A percentile compares a stretch with the other conserved stretches of the same genome.
Conservation (phyloP, 2,329 filamentous ascomycete species). For the Talaromyces sp. region DNA sequence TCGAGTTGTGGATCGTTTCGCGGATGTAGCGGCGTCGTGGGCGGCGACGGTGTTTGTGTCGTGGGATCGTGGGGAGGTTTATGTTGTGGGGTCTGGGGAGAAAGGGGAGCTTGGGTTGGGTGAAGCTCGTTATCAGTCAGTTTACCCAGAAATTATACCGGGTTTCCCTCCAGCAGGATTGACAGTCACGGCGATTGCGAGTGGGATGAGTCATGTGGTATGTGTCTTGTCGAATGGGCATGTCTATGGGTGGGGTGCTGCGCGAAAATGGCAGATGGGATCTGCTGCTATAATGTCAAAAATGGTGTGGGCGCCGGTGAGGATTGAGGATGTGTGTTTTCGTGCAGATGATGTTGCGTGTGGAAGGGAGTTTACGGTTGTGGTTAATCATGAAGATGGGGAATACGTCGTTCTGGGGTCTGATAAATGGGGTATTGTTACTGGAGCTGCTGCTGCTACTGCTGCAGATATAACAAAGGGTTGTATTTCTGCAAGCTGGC, state of each 20-base stretch:
- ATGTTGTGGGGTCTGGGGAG: constrained; percentile 58
- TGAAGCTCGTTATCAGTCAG: constrained; percentile 21
- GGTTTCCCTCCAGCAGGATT: constrained; percentile 59
- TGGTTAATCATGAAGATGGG: constrained; percentile 55
- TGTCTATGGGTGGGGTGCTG: constrained; percentile 83
- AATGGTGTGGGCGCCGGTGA: constrained; percentile 55
- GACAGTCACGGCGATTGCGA: constrained; percentile 59
- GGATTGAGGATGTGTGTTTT: constrained; percentile 51
- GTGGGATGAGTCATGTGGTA: constrained; percentile 73
- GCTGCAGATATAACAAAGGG: constrained; percentile 42
- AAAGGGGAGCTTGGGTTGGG: constrained; percentile 71
- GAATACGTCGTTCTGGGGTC: constrained; percentile 63
- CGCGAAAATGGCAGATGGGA: constrained; percentile 79
- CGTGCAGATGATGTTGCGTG: constrained; percentile 63
- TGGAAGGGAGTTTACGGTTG: constrained; percentile 77
- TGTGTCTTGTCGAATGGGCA: constrained; percentile 67
- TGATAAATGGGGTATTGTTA: constrained; percentile 63
- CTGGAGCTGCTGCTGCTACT: constrained; percentile 31
- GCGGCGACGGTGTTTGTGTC: constrained; percentile 61
- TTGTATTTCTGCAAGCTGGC: constrained; percentile 74
- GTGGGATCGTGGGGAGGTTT: constrained; percentile 44
- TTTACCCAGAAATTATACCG: neutral
- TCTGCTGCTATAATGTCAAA: constrained; percentile 27
- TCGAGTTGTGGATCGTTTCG: constrained; percentile 24
- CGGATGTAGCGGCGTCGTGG: constrained; percentile 68